Evolutionary conservation across 2,329 filamentous ascomycete genomes (phyloP).

Genomic region (Xylariales sp.): DNA sequence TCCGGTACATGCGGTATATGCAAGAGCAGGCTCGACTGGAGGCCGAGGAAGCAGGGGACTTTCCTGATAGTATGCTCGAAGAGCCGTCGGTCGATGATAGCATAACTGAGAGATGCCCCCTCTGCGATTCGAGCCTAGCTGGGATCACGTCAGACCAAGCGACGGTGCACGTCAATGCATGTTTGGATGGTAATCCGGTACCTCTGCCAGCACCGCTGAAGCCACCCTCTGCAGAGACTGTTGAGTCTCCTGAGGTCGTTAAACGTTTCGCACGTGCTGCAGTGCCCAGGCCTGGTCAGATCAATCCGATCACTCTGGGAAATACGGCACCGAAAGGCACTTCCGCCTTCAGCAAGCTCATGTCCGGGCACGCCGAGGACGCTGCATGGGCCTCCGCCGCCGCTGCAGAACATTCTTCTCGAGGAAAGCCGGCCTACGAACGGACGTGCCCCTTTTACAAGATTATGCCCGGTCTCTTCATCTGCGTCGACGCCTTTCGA

Average conservation of each 20-base stretch:
- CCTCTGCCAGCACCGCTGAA: constrained; percentile 39
- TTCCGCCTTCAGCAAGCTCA: constrained; percentile 87
- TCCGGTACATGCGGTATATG: constrained; percentile 65
- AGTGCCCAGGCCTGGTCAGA: constrained; percentile 72
- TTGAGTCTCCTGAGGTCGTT: constrained; percentile 36
- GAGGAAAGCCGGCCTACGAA: constrained; percentile 81
- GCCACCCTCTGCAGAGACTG: constrained; percentile 20
- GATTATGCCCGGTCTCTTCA: constrained; percentile 86
- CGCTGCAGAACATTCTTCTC: constrained; percentile 68
- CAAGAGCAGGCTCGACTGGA: constrained; percentile 67
- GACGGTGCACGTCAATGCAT: constrained; percentile 84
- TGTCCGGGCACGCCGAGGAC: constrained; percentile 89
- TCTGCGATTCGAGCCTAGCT: constrained; percentile 64
- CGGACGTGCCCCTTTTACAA: constrained; percentile 98
- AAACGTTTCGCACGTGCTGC: constrained; percentile 64
- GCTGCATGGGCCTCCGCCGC: constrained; percentile 85
- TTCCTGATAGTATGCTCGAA: constrained; percentile 28
- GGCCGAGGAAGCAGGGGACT: constrained; percentile 47
- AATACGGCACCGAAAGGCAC: constrained; percentile 34
- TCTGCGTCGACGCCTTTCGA: constrained; percentile 92
- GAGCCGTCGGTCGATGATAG: constrained; percentile 22
- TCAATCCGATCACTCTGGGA: constrained; percentile 64
- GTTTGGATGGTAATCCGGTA: constrained; percentile 76
- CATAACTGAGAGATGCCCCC: constrained; percentile 58
- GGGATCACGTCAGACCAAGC: constrained; percentile 62